Percentiles rank a stretch among this genome's conserved stretches.
These are phyloP conservation scores for Trichomonas vaginalis DNA, from an alignment of 208 protist genomes.

Conservation along the genomic window DNA sequence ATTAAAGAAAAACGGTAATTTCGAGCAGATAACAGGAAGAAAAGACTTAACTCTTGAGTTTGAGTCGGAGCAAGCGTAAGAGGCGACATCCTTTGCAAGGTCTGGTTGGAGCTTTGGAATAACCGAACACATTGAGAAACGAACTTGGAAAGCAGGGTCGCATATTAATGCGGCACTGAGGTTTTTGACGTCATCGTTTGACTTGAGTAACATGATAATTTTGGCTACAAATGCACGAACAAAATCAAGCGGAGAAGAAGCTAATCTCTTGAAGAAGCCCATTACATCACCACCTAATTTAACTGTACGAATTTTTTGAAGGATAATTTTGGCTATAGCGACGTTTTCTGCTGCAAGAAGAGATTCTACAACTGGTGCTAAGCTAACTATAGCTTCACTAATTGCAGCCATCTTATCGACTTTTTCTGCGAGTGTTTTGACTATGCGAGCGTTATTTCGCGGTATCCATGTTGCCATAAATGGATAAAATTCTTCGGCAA, in stretches of 20 bases:
- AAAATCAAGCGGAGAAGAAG: not conserved
- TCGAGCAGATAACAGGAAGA: not conserved
- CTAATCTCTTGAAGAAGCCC: not conserved
- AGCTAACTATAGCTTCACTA: not conserved
- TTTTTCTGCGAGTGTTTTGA: not conserved
- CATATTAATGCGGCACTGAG: not conserved
- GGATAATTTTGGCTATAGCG: not conserved
- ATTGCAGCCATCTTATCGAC: not conserved
- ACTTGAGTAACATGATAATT: not conserved
- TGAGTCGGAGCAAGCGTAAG: not conserved
- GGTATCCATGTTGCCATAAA: not conserved
- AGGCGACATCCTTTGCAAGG: not conserved
- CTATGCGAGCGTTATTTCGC: not conserved
- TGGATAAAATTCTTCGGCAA: not conserved
- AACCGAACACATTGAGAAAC: not conserved
- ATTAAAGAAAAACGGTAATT: not conserved
- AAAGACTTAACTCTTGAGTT: not conserved
- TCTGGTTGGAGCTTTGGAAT: not conserved
- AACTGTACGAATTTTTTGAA: not conserved
- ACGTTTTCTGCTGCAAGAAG: not conserved
- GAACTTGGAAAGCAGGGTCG: not conserved
- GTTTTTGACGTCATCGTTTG: not conserved
- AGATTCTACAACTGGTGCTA: not conserved
- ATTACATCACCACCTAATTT: not conserved
- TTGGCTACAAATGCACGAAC: not conserved